Evolutionary conservation across 73 alveolate species (phyloP).

Genomic region (Paramecium bursaria): DNA sequence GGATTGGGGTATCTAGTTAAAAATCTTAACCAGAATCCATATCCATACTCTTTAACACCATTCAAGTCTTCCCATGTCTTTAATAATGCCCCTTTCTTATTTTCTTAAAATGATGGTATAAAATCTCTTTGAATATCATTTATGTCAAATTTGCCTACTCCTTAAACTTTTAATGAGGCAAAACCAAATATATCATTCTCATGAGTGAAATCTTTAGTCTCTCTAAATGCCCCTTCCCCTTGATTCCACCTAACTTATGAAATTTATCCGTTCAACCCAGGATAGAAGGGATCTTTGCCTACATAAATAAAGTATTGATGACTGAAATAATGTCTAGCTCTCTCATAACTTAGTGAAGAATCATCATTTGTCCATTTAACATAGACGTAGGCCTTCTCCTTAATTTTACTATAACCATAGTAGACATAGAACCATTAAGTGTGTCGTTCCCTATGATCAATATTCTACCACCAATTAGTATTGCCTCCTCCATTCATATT

Average conservation of each 20-base stretch:
- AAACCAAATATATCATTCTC: conserved; percentile 38
- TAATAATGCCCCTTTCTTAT: too few relatives aligned
- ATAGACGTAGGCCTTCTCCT: background rate
- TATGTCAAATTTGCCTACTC: too few relatives aligned
- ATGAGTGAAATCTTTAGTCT: conserved; percentile 31
- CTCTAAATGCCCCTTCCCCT: conserved; percentile 55
- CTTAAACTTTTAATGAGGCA: too few relatives aligned
- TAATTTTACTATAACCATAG: conserved; percentile 39
- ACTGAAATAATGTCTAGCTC: conserved; percentile 27
- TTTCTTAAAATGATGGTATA: too few relatives aligned
- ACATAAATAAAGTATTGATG: conserved; percentile 54
- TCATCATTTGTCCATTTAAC: conserved; percentile 42
- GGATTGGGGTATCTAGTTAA: conserved; percentile 13
- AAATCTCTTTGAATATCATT: too few relatives aligned
- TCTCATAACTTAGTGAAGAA: background rate
- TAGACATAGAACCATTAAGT: conserved; percentile 46
- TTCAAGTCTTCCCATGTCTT: conserved; percentile 22
- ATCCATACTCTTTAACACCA: conserved; percentile 36
- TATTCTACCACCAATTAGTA: background rate
- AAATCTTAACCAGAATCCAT: conserved; percentile 54
- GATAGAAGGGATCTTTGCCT: conserved; percentile 24
- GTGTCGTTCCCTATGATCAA: conserved; percentile 22
- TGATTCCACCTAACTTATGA: conserved; percentile 16
- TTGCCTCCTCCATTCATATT: conserved; percentile 62
- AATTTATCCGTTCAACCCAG: conserved; percentile 32